Evolutionary conservation across 495 filamentous ascomycete genomes (phyloP), one percentile per base, ranked within the genome.

Genomic region (Talaromyces nanjingensis): DNA sequence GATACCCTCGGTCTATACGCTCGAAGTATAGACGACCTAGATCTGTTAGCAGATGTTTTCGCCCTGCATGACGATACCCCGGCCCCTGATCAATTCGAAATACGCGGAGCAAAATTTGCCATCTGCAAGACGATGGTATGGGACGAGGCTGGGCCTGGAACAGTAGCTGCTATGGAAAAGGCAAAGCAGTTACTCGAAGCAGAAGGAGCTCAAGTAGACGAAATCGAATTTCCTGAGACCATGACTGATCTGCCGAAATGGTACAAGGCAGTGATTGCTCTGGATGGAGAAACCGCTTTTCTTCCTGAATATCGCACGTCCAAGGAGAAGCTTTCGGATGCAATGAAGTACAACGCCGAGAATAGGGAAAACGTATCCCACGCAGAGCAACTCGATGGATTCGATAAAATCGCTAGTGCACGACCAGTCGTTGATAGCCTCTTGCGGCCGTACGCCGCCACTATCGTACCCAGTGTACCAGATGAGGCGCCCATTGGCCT

Each of bases 1-100:
- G 84, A 87, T 65, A 87, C 84, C 0, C 59, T 82, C 22, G 84
- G 84, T 1, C 74, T 84, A 53, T 84, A 76, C 59, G 74, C 79
- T 0, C 75, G 84, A 0, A 72, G 66, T 22, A 70, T 82, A 0
- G 76, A 78, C 2, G 84, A 87, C 64, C 67, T 87, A 3, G 64
- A 81, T 39, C 69, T 85, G 0, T 65, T 85, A 0, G 68, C 76
- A 6, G 72, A 78, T n/a, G 71, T 81, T 2, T 81, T 85, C 62
- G 67, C 66, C 11, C 66, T 86, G 3, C 68, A 70, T 6, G 83
- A 84, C 64, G 82, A 86, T 65, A 66, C 71, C 1, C 65, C 72
- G 4, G 20, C 60, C 6, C 53, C 64, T 0, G 52, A 65, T 7
- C 60, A 63, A 3, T 78, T 81, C 61, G 53, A 63, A 1, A 42